Evolutionary conservation across 2,329 filamentous ascomycete genomes (phyloP).

Genomic region (Periconia sp.): DNA sequence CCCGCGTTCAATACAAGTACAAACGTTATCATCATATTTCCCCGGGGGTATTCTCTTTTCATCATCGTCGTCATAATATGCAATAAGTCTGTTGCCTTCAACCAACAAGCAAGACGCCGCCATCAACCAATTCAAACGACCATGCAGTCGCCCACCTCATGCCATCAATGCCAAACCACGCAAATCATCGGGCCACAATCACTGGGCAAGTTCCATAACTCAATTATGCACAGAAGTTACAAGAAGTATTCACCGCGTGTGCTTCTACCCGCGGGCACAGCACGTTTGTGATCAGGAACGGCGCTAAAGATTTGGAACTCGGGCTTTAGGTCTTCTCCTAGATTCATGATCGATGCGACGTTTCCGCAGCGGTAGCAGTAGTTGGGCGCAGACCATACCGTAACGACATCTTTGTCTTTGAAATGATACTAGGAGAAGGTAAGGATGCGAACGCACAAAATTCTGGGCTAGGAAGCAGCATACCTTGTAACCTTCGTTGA

Average conservation of each 20-base stretch:
- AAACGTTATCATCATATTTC: conserved; percentile 8
- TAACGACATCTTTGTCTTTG: conserved; percentile 92
- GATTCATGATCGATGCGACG: conserved; percentile 86
- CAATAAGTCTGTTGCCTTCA: conserved; percentile 2
- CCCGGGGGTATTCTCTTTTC: conserved; percentile 18
- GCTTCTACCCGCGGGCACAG: conserved; percentile 68
- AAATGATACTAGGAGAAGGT: conserved; percentile 74
- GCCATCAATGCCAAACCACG: conserved; percentile 14
- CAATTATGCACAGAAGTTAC: conserved; percentile 33
- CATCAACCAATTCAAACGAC: not conserved
- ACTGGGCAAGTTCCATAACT: conserved; percentile 6
- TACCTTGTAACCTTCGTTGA: conserved; percentile 75
- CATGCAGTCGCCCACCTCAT: conserved; percentile 16
- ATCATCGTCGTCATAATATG: conserved; percentile 19
- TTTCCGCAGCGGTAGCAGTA: conserved; percentile 59
- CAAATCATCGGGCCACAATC: not conserved
- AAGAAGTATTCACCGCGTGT: conserved; percentile 56
- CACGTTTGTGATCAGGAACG: conserved; percentile 81
- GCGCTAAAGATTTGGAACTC: conserved; percentile 92
- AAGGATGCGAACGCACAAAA: conserved; percentile 1
- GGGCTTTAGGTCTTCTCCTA: conserved; percentile 86
- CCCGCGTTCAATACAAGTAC: conserved; percentile 6
- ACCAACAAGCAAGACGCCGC: not conserved
- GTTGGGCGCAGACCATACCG: conserved; percentile 86
- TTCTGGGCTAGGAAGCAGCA: conserved; percentile 3